Base-by-base conservation (phyloP, 441 rosid genomes). In the Erodium texanum region DNA sequence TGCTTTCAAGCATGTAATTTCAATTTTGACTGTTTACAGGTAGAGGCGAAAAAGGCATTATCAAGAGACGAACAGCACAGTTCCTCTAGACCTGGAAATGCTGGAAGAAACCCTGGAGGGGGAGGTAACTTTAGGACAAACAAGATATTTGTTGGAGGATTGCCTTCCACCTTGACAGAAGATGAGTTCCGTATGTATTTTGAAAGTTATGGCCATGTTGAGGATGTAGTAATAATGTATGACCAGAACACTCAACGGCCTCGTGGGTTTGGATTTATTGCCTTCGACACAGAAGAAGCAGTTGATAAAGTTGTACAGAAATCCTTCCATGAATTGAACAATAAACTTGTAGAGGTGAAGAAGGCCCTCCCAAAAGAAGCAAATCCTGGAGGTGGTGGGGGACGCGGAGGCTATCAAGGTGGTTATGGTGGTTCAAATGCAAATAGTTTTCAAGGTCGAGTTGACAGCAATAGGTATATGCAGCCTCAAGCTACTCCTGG, bases 241-340 rank as follows among this genome's bases (percentile, higher is more conserved):
- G 82, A 79, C 61, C 82, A 79, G 76, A 74, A 71, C 67, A 79
- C 82, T 41, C 78, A 74, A 67, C 77, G 82, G 9, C 80, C 82
- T 23, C 75, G 82, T 58, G 82, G 82, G 18, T 79, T 79, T 79
- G 82, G 82, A 18, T 79, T 79, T 65, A 79, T 79, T 58, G 68
- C 82, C 52, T 79, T 79, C 64, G 82, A 79, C 7, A 9, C 76
- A 11, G 82, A 79, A 58, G 82, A 79, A 24, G 80, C 80, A 2
- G 82, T 79, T 66, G 82, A 79, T 50, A 71, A 65, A 38, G 82
- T 79, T 71, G 56, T 79, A 62, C 80, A 79, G 10, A 79, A 79
- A 77, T 72, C 68, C 19, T 79, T 73, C 71, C 82, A 79, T 64
- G 82, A 79, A 64, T 61, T 79, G 74, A 74, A 71, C 45, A 79